These are phyloP conservation scores for Trichoderma sp. DNA, from an alignment of 2,329 filamentous ascomycete genomes.

Conservation along the genomic window DNA sequence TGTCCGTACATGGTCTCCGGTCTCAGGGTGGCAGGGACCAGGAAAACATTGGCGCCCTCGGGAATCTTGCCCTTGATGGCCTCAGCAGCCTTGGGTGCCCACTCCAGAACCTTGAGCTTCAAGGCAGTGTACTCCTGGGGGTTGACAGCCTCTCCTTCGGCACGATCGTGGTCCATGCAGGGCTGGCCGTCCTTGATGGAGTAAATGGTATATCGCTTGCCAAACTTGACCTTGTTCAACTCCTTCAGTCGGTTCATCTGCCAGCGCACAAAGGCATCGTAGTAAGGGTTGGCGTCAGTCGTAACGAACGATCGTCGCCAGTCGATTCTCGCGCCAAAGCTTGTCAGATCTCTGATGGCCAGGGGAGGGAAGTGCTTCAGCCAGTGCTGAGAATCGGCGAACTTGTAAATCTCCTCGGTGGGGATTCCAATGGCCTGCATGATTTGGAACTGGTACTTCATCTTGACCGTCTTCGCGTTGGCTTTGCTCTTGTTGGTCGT, in stretches of 20 bases:
- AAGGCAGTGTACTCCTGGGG: constrained; percentile 91
- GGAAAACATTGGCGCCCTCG: constrained; percentile 74
- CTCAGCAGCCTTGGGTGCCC: constrained; percentile 72
- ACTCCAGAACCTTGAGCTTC: constrained; percentile 88
- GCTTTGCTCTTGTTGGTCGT: constrained; percentile 90
- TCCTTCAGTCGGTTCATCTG: constrained; percentile 93
- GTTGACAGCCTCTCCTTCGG: constrained; percentile 50
- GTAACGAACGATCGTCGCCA: constrained; percentile 93
- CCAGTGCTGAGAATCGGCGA: constrained; percentile 90
- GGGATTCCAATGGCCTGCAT: constrained; percentile 90
- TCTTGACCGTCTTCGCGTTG: constrained; percentile 81
- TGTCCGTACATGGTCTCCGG: constrained; percentile 99
- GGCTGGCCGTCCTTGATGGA: constrained; percentile 45
- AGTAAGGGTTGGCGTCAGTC: constrained; percentile 95
- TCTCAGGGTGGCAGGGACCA: constrained; percentile 86
- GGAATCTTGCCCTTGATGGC: constrained; percentile 75
- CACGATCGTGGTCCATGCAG: constrained; percentile 48
- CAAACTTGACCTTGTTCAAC: constrained; percentile 88
- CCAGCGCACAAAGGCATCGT: constrained; percentile 93
- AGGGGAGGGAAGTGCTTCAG: constrained; percentile 74
- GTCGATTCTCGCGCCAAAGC: constrained; percentile 83
- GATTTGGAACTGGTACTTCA: constrained; percentile 95
- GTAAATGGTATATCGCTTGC: constrained; percentile 91
- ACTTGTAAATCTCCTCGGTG: constrained; percentile 83
- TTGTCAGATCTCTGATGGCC: constrained; percentile 69